Evolutionary conservation across 257 asterid genomes (phyloP).

Genomic region (Jasminum sambac): DNA sequence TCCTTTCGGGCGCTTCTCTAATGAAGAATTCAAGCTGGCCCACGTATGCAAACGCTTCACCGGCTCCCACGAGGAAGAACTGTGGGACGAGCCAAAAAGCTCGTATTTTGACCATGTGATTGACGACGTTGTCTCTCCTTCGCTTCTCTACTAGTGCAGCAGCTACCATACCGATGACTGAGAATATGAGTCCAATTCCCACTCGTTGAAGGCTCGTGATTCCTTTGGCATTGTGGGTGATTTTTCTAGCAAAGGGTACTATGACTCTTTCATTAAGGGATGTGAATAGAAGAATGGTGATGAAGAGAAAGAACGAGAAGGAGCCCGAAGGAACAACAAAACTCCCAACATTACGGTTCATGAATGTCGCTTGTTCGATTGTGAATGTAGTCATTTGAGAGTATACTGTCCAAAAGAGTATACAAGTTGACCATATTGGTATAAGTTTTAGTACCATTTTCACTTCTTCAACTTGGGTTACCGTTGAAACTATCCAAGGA

Average conservation of each 20-base stretch:
- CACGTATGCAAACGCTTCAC: constrained; percentile 86
- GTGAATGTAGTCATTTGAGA: constrained; percentile 90
- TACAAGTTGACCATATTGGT: constrained; percentile 88
- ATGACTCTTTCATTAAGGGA: constrained; percentile 65
- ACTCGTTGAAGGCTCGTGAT: constrained; percentile 68
- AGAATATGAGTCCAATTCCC: constrained; percentile 68
- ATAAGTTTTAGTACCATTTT: constrained; percentile 74
- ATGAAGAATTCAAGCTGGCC: constrained; percentile 93
- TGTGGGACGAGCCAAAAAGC: constrained; percentile 91
- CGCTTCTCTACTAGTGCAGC: constrained; percentile 59
- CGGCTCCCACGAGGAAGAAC: constrained; percentile 80
- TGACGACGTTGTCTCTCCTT: constrained; percentile 31
- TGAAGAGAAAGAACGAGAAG: constrained; percentile 74
- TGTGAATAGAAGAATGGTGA: constrained; percentile 67
- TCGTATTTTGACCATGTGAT: constrained; percentile 25
- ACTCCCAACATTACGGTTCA: constrained; percentile 54
- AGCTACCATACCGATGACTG: constrained; percentile 68
- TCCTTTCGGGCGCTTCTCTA: constrained; percentile 81
- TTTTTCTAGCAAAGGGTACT: constrained; percentile 55
- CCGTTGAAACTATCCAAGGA: constrained; percentile 43
- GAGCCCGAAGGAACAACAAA: constrained; percentile 72
- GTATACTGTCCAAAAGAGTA: constrained; percentile 86
- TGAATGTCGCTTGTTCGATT: constrained; percentile 84
- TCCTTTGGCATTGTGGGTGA: constrained; percentile 61
- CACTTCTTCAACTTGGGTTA: constrained; percentile 79